Conservation (phyloP, 1,284 basidiomycete genomes). For the Phlebopus sp. region DNA sequence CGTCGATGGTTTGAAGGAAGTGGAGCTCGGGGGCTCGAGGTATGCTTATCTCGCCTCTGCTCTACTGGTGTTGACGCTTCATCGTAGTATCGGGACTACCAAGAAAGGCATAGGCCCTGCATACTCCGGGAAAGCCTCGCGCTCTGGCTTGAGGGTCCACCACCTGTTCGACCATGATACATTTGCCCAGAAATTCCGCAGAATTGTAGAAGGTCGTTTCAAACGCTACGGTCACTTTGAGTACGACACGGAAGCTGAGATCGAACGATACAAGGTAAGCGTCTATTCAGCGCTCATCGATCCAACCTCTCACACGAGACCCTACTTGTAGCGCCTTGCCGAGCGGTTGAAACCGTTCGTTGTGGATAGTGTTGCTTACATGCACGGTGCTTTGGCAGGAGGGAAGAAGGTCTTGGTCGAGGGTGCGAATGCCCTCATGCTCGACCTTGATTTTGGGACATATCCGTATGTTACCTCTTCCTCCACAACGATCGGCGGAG, state of each 20-base stretch:
- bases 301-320: not conserved
- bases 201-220: constrained; percentile 93
- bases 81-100: constrained; percentile 89
- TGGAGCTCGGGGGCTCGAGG: constrained; percentile 91
- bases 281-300: not conserved
- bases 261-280: constrained; percentile 84
- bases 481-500: constrained; percentile 90
- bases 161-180: constrained; percentile 89
- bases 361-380: constrained; percentile 81
- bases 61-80: constrained; percentile 4
- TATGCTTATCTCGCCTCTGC: constrained; percentile 29
- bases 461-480: constrained; percentile 98
- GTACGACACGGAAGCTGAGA: constrained; percentile 98
- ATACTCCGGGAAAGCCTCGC: constrained; percentile 96
- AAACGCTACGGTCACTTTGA: constrained; percentile 98
- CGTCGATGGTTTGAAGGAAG: constrained; percentile 97
- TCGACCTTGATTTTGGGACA: constrained; percentile 97
- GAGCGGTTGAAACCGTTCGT: constrained; percentile 87
- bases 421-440: constrained; percentile 97
- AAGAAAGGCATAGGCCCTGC: constrained; percentile 98
- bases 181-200: constrained; percentile 93
- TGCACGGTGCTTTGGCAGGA: constrained; percentile 75
- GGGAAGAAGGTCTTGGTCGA: constrained; percentile 90
- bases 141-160: constrained; percentile 93
- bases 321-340: constrained; percentile 64